Evolutionary conservation across 805 yeast species (phyloP), one percentile per base, ranked within the genome.

Genomic region (Ogataea trehalophila): DNA sequence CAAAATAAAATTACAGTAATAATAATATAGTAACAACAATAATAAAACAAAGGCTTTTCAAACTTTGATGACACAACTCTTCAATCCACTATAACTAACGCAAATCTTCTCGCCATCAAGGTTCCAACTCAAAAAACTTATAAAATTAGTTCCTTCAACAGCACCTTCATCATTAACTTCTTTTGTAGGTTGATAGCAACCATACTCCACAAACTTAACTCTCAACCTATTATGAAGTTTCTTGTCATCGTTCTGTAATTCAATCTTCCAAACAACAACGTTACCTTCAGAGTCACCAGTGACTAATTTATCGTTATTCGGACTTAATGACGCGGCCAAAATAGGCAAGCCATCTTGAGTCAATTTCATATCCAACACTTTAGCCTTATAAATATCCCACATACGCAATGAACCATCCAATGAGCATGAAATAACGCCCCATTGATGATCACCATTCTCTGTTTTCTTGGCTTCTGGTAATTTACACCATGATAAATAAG

Each of bases 381-480:
- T 68, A 16, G 77, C 79, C n/a, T 60, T 60, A 31, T 62, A 62
- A 2, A 77, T 71, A 53, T 84, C 78, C 95, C 95, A 87, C 0
- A 87, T 53, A 49, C 84, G 74, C 1, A 84, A 67, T 0, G 83
- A 70, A 0, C 94, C 88, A 55, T 90, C 95, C 63, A 87, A 67
- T 1, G 94, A 81, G 2, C 81, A 72, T 40, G 82, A 76, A 35
- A 84, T 57, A 6, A 81, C 35, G 20, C 33, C 49, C 64, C 65
- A 61, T 11, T 44, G 40, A 18, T 42, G 38, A 14, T 44, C 67
- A 2, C 63, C 50, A 11, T 9, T 26, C 11, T 6, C 31, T 26
- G 9, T 26, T 26, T 26, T 26, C 9, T 26, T 26, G 13, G 31
- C 11, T 26, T 26, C 31, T 26, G 31, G 31, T 3, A 26, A 11